phyloP scores from a whole-genome alignment of 768 basidiomycete genomes.

The Boletus speciosus region DNA sequence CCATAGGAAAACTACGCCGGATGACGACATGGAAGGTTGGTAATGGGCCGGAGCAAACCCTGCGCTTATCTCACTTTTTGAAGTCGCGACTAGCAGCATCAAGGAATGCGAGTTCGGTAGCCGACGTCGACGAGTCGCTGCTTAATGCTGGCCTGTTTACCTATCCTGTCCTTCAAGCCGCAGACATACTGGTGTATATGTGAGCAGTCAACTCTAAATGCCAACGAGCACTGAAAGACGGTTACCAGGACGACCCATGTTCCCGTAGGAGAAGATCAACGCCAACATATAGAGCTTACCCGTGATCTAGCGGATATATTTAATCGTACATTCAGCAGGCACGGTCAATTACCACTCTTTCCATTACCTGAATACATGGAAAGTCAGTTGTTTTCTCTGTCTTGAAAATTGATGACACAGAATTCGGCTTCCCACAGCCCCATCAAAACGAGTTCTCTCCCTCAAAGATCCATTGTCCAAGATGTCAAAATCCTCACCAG shows the following conservation, averaged over 20 bases:
- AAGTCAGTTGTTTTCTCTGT: conserved; percentile 47
- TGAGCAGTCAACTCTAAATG: conserved; percentile 29
- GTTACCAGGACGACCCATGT: conserved; percentile 77
- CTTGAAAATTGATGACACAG: not conserved
- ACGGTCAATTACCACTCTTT: conserved; percentile 50
- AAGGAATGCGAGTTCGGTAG: conserved; percentile 69
- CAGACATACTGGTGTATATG: conserved; percentile 87
- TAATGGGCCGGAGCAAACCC: not conserved
- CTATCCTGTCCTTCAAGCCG: conserved; percentile 91
- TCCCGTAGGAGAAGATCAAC: conserved; percentile 95
- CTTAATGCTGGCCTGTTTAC: conserved; percentile 86
- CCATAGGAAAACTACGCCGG: conserved; percentile 74
- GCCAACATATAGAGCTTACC: conserved; percentile 87
- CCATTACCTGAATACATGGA: conserved; percentile 67
- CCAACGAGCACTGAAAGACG: not conserved
- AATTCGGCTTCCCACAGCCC: conserved; percentile 44
- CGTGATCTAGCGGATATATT: conserved; percentile 82
- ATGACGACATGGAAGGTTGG: conserved; percentile 98
- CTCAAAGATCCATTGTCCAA: conserved; percentile 82
- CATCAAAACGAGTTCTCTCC: conserved; percentile 79
- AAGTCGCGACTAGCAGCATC: conserved; percentile 75
- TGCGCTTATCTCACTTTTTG: not conserved
- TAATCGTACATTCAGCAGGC: conserved; percentile 61
- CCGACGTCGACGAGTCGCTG: conserved; percentile 76
- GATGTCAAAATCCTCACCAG: conserved; percentile 93